These are phyloP conservation scores for Amanita rimosa DNA, from an alignment of 768 basidiomycete genomes.

Conservation along the genomic window DNA sequence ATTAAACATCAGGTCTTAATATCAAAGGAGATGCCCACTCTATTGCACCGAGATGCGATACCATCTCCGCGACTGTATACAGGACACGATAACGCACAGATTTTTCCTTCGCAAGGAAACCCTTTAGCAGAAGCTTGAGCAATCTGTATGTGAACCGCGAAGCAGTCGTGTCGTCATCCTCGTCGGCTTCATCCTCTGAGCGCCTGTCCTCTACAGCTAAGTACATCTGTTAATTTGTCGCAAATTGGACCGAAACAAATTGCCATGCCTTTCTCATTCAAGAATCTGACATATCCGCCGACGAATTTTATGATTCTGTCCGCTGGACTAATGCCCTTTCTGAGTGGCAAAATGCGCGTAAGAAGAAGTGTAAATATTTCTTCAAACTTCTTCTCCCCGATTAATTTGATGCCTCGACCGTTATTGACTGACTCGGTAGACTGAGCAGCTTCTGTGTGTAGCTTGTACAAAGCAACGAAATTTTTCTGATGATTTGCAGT, in stretches of 20 bases:
- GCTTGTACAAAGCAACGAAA: constrained; percentile 67
- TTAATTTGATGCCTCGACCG: constrained; percentile 36
- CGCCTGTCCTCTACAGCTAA: constrained; percentile 28
- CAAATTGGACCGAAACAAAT: background rate
- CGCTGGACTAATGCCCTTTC: constrained; percentile 69
- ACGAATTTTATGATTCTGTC: constrained; percentile 79
- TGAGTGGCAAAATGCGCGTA: constrained; percentile 50
- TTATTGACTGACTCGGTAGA: constrained; percentile 37
- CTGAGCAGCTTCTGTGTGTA: constrained; percentile 55
- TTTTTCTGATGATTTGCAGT: constrained; percentile 86
- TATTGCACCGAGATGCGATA: constrained; percentile 70
- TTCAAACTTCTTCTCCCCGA: constrained; percentile 73
- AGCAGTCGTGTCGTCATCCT: constrained; percentile 52
- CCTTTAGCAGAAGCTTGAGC: constrained; percentile 58
- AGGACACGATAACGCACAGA: constrained; percentile 71
- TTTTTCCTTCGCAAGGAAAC: constrained; percentile 84
- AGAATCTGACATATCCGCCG: constrained; percentile 62
- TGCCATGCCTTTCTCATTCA: constrained; percentile 63
- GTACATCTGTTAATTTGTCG: background rate
- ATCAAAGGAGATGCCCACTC: constrained; percentile 40
- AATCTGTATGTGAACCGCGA: constrained; percentile 58
- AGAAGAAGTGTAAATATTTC: constrained; percentile 51
- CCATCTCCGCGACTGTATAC: constrained; percentile 69
- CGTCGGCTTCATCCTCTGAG: constrained; percentile 23
- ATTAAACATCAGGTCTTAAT: background rate